Percentiles rank a stretch among this genome's conserved stretches.
Evolutionary conservation across 2,329 filamentous ascomycete species (phyloP).

Genomic region (Alternaria atra): DNA sequence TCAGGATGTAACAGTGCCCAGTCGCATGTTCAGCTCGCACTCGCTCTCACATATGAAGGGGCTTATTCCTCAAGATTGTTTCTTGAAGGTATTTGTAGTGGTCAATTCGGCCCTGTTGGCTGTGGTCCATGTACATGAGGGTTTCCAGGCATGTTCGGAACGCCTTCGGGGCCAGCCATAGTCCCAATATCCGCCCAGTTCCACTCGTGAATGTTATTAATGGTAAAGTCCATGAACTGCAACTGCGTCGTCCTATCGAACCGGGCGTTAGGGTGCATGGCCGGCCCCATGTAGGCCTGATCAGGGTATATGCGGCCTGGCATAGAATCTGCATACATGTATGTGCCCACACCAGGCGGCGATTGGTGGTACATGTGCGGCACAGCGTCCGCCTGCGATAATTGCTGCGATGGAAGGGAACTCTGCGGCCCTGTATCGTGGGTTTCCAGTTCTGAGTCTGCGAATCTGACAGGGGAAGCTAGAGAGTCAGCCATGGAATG

Average conservation of each 20-base stretch:
- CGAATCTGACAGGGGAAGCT: slow-evolving; percentile 20
- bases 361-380: slow-evolving; percentile 36
- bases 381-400: slow-evolving; percentile 19
- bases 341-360: slow-evolving; percentile 37
- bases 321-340: slow-evolving; percentile 41
- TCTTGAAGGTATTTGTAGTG: background rate
- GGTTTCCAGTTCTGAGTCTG: slow-evolving; percentile 15
- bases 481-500: slow-evolving; percentile 46
- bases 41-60: background rate
- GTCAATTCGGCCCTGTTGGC: slow-evolving; percentile 12
- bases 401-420: slow-evolving; percentile 19
- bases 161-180: slow-evolving; percentile 34
- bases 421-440: slow-evolving; percentile 6
- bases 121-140: slow-evolving; percentile 15
- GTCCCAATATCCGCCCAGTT: slow-evolving; percentile 46
- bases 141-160: slow-evolving; percentile 18
- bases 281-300: slow-evolving; percentile 21
- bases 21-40: background rate
- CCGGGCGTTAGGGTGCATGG: slow-evolving; percentile 27
- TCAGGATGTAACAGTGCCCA: background rate
- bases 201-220: slow-evolving; percentile 49
- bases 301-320: slow-evolving; percentile 35
- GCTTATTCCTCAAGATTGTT: background rate
- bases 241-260: slow-evolving; percentile 43
- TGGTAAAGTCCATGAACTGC: slow-evolving; percentile 50